These are phyloP conservation scores for Helianthus tuberosus DNA, from an alignment of 129 eudicot species.

Conservation along the genomic window DNA sequence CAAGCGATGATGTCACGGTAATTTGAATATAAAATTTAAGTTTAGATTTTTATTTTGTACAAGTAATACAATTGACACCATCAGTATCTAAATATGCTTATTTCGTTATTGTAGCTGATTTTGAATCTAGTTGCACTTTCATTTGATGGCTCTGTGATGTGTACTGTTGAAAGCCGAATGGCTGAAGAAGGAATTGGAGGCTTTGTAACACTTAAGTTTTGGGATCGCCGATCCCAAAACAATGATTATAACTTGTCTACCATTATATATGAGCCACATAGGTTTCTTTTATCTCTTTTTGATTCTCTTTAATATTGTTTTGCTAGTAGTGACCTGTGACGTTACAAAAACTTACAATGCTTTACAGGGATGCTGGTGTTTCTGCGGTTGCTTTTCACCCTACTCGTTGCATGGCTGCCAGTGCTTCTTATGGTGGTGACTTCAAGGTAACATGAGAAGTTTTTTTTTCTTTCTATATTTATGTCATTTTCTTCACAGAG, in stretches of 20 bases:
- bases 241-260: conserved; percentile 76
- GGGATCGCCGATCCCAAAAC: conserved; percentile 62
- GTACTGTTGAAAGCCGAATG: conserved; percentile 83
- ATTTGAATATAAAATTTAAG: not conserved
- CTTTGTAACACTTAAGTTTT: conserved; percentile 79
- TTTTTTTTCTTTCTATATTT: not conserved
- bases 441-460: conserved; percentile 58
- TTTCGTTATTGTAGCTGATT: conserved; percentile 55
- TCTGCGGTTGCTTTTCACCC: conserved; percentile 90
- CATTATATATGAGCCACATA: conserved; percentile 92
- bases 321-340: not conserved
- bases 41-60: not conserved
- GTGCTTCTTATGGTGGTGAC: conserved; percentile 87
- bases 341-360: conserved; percentile 13
- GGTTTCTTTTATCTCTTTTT: conserved; percentile 36
- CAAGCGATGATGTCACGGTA: conserved; percentile 90
- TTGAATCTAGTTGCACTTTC: conserved; percentile 81
- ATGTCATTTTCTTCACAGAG: no score
- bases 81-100: not conserved
- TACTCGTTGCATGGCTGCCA: conserved; percentile 70
- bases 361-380: conserved; percentile 66
- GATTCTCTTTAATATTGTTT: not conserved
- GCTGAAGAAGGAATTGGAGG: conserved; percentile 98
- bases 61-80: not conserved
- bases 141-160: conserved; percentile 77